Conservation (phyloP, 2,329 filamentous ascomycete species). For the Domatiomyces globalis region DNA sequence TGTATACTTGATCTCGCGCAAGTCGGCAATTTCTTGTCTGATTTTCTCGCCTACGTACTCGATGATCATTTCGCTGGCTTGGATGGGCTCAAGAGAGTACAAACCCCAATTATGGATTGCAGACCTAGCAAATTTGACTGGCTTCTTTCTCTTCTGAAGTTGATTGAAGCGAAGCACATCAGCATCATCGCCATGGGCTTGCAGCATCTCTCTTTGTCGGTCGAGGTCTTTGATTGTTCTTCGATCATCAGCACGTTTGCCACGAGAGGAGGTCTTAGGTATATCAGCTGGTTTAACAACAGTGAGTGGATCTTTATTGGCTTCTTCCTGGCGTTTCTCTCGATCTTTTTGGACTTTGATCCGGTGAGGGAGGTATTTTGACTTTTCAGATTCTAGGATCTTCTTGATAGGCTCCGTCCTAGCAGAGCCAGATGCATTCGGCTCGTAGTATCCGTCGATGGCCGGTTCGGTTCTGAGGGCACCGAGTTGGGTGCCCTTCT, state of each 20-base stretch:
- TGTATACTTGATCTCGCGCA: constrained; percentile 80
- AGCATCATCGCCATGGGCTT: constrained; percentile 61
- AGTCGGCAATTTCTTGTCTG: constrained; percentile 90
- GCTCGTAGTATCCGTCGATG: constrained; percentile 62
- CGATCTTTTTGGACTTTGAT: constrained; percentile 88
- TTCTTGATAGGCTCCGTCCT: constrained; percentile 89
- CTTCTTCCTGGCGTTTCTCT: constrained; percentile 72
- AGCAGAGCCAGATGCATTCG: constrained; percentile 71
- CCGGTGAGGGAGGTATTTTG: constrained; percentile 92
- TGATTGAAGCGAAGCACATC: constrained; percentile 87
- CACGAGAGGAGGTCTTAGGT: constrained; percentile 78
- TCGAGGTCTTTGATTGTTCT: constrained; percentile 90
- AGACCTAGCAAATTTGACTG: constrained; percentile 91
- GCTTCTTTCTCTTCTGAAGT: constrained; percentile 98
- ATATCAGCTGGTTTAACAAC: constrained; percentile 65
- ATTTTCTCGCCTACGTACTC: constrained; percentile 98
- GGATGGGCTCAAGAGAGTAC: constrained; percentile 94
- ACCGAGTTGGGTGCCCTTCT: constrained; percentile 37
- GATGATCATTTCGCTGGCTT: constrained; percentile 98
- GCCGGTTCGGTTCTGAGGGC: constrained; percentile 13
- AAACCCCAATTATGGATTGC: constrained; percentile 98
- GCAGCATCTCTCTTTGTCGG: constrained; percentile 68
- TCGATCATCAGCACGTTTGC: constrained; percentile 89
- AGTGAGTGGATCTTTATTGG: constrained; percentile 49
- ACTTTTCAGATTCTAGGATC: constrained; percentile 94